These are phyloP conservation scores for Haplographium delicatum DNA, from an alignment of 495 filamentous ascomycete species.

Conservation along the genomic window DNA sequence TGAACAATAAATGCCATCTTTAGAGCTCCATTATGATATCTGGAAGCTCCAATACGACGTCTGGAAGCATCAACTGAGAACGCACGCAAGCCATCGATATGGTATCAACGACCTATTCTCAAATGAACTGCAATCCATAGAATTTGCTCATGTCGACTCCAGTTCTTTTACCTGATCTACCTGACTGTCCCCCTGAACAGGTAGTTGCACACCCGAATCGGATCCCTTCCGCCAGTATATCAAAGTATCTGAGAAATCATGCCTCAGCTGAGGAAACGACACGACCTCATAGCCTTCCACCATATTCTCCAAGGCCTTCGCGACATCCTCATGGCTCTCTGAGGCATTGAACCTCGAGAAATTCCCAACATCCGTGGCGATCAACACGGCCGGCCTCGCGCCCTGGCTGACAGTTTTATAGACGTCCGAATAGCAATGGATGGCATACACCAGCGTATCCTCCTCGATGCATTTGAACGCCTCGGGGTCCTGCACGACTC, in stretches of 20 bases:
- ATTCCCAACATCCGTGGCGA: slow-evolving; percentile 23
- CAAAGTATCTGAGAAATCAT: slow-evolving; percentile 26
- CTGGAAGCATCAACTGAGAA: no score
- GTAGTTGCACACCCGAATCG: background rate
- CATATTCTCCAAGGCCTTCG: slow-evolving; percentile 14
- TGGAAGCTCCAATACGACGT: background rate
- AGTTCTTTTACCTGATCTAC: background rate
- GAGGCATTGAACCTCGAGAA: slow-evolving; percentile 22
- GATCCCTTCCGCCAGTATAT: slow-evolving; percentile 27
- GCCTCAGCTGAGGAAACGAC: slow-evolving; percentile 22
- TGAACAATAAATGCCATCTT: no score
- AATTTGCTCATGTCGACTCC: background rate
- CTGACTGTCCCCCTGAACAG: background rate
- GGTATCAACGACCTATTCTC: no score
- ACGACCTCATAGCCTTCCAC: slow-evolving; percentile 14
- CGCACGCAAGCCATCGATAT: no score
- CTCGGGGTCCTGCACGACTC: slow-evolving; percentile 49
- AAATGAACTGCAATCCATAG: no score
- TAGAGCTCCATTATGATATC: background rate
- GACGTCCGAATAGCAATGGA: slow-evolving; percentile 54
- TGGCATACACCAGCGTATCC: slow-evolving; percentile 45
- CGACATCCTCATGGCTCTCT: background rate
- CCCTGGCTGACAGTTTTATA: slow-evolving; percentile 23
- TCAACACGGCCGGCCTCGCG: slow-evolving; percentile 14
- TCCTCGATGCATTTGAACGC: slow-evolving; percentile 50